Evolutionary conservation across 1,139 yeast species (phyloP), one percentile per base, ranked within the genome.

Genomic region (Candida glucosophila): DNA sequence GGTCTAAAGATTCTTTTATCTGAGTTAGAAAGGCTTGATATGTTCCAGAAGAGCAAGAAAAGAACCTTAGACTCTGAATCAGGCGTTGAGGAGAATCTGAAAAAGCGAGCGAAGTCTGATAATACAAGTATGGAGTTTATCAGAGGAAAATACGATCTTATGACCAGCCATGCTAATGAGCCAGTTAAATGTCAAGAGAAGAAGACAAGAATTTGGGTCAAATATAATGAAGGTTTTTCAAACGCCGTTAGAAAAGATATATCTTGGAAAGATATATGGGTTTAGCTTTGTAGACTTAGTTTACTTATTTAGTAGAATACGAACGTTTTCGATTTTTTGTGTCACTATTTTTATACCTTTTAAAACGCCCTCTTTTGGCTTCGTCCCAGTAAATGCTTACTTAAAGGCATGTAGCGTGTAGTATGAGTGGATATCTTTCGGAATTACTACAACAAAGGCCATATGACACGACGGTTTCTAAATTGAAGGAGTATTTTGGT

Each of bases 181-280:
- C 20, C 36, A 2, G 29, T 27, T 19, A 27, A 34, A 23, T 30
- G 37, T 10, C 31, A 31, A 13, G 41, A 37, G n/a, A 35, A 36
- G 15, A 39, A 42, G 12, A 32, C 49, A 8, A 61, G 80, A 34
- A 79, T 85, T 5, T 90, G 97, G 97, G 82, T 90, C 10, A 88
- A 82, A 44, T 88, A 78, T 43, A 81, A 81, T 37, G 97, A 88
- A 50, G 97, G 98, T 2, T 88, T 81, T 42, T 82, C 95, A 6
- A 82, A 88, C 50, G 98, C 98, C 0, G 97, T 90, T 1, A 59
- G 94, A 20, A 85, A 85, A 41, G 80, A 78, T 31, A 73, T 88
- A 16, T 70, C 77, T 5, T 90, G 97, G 96, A 50, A 58, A 4
- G 82, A 77, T 30, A 49, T 86, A 17, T 85, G 80, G 80, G 18